Conservation (phyloP, 805 yeast species). For the Candida silvatica region DNA sequence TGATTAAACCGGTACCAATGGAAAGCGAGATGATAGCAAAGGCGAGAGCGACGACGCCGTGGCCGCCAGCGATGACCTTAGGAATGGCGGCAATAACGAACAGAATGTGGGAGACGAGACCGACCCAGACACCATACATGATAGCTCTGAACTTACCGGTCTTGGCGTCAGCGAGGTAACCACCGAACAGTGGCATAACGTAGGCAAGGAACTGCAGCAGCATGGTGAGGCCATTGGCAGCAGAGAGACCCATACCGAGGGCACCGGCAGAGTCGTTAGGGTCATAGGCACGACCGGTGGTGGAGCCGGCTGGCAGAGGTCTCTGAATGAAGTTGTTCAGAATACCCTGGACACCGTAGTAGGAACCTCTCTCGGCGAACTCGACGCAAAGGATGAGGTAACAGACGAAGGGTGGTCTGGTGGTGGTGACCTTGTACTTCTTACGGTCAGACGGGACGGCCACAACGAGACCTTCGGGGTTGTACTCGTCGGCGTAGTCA, state of each 20-base stretch:
- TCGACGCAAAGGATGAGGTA: slow-evolving; percentile 41
- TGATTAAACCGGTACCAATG: slow-evolving; percentile 44
- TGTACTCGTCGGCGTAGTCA: slow-evolving; percentile 21
- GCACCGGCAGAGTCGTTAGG: slow-evolving; percentile 37
- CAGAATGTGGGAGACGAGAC: slow-evolving; percentile 37
- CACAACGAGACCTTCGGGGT: slow-evolving; percentile 20
- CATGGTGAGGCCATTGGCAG: slow-evolving; percentile 38
- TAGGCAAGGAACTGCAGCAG: slow-evolving; percentile 41
- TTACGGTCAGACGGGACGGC: slow-evolving; percentile 24
- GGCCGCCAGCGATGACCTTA: slow-evolving; percentile 29
- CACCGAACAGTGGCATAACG: slow-evolving; percentile 43
- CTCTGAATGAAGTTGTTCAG: slow-evolving; percentile 42
- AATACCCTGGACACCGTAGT: slow-evolving; percentile 36
- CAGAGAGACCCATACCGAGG: slow-evolving; percentile 33
- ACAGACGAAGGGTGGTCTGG: slow-evolving; percentile 37
- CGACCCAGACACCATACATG: slow-evolving; percentile 39
- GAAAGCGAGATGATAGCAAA: slow-evolving; percentile 32
- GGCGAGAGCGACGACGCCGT: slow-evolving; percentile 29
- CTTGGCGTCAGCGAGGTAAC: slow-evolving; percentile 40
- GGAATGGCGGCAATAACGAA: slow-evolving; percentile 43
- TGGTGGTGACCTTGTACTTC: slow-evolving; percentile 29
- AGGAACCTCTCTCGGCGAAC: slow-evolving; percentile 49
- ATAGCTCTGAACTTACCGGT: slow-evolving; percentile 40
- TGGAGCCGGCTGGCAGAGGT: slow-evolving; percentile 41
- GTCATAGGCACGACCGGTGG: slow-evolving; percentile 31